phyloP scores from a whole-genome alignment of 1,284 basidiomycete species.

The Ustilago nuda region DNA sequence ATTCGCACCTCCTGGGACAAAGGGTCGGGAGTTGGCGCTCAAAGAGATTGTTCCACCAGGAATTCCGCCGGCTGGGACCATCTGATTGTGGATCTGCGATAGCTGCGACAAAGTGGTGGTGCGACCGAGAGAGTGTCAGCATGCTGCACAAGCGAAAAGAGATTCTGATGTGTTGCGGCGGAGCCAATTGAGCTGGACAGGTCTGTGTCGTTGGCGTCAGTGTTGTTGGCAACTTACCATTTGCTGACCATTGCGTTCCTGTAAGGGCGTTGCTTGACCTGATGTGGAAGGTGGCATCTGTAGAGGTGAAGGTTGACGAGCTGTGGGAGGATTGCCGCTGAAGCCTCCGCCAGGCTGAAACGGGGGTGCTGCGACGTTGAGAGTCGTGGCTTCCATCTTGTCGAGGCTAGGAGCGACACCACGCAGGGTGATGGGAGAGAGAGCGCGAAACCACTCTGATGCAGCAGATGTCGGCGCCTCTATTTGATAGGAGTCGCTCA shows the following conservation, averaged over 20 bases:
- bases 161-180: too few species aligned
- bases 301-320: conserved; percentile 18
- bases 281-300: conserved; percentile 1
- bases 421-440: not conserved
- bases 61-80: conserved; percentile 14
- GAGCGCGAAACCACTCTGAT: not conserved
- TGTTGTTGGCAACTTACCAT: conserved; percentile 7
- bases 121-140: conserved; percentile 2
- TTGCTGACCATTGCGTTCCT: conserved; percentile 8
- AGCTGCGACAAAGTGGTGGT: conserved; percentile 12
- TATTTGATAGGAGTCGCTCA: too few species aligned
- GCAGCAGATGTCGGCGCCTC: not conserved
- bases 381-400: conserved; percentile 33
- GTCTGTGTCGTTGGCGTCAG: too few species aligned
- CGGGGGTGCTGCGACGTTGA: conserved; percentile 45
- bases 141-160: not conserved
- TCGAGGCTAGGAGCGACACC: not conserved
- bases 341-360: conserved; percentile 28
- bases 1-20: conserved; percentile 25
- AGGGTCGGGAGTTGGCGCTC: conserved; percentile 39
- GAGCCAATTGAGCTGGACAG: too few species aligned
- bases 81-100: conserved; percentile 46
- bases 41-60: conserved; percentile 28
- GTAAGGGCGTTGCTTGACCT: conserved; percentile 5
- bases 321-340: not conserved